A percentile compares a stretch with the other conserved stretches of the same genome.
phyloP scores from a whole-genome alignment of 78 protist genomes.

The Dictyostelium capitatum region DNA sequence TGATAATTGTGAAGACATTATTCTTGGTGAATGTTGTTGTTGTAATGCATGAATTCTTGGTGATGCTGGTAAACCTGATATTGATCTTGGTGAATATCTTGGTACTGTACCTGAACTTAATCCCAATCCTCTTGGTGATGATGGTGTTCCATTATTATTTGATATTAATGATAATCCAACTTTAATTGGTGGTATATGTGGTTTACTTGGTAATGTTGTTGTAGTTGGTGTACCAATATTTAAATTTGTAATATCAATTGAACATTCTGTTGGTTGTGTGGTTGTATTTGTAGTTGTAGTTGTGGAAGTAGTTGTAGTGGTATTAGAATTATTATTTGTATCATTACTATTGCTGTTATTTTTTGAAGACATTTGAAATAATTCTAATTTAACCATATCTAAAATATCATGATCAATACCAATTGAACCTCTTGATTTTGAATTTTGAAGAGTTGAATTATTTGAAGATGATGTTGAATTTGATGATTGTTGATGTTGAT shows the following conservation, averaged over 20 bases:
- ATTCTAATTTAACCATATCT: slow-evolving; percentile 14
- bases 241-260: not conserved
- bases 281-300: not conserved
- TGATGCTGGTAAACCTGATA: not conserved
- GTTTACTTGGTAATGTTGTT: not conserved
- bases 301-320: not conserved
- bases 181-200: slow-evolving; percentile 7
- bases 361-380: slow-evolving; percentile 5
- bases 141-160: not conserved
- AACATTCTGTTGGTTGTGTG: not conserved
- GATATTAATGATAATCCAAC: not conserved
- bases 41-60: not conserved
- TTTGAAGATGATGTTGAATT: not conserved
- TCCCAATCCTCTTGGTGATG: not conserved
- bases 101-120: not conserved
- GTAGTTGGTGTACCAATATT: not conserved
- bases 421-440: slow-evolving; percentile 7
- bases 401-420: slow-evolving; percentile 10
- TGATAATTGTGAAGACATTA: not conserved
- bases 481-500: not conserved
- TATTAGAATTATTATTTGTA: not conserved
- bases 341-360: too few relatives aligned
- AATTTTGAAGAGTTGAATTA: not conserved
- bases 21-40: not conserved
- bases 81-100: not conserved